Conservation (phyloP, 305 asterid species). For the Fraxinus xanthoxyloides region DNA sequence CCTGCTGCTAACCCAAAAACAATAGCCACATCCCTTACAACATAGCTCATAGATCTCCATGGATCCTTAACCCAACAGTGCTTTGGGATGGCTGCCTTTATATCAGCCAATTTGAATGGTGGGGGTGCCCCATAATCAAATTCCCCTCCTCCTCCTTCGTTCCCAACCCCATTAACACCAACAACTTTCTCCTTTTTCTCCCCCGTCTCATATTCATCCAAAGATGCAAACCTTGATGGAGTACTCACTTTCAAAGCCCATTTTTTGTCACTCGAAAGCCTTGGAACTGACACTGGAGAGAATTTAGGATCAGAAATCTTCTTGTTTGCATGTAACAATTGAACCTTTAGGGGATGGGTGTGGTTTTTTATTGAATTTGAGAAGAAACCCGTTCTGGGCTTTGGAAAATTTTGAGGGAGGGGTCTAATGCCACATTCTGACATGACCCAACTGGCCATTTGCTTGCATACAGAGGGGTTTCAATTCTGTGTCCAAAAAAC, state of each 20-base stretch:
- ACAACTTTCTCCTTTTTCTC: neutral
- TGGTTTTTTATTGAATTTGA: neutral
- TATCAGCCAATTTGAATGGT: conserved; percentile 75
- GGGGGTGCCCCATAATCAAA: conserved; percentile 86
- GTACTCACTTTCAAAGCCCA: conserved; percentile 25
- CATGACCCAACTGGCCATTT: conserved; percentile 13
- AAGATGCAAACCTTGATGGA: neutral
- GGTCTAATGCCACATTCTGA: conserved; percentile 14
- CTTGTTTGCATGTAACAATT: neutral
- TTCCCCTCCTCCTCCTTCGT: neutral
- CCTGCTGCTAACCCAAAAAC: conserved; percentile 59
- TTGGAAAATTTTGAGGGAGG: neutral
- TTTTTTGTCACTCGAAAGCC: neutral
- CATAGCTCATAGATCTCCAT: conserved; percentile 73
- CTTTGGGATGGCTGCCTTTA: conserved; percentile 83
- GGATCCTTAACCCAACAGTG: conserved; percentile 95
- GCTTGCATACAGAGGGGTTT: neutral
- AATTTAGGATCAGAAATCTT: neutral
- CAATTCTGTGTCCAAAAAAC: neutral
- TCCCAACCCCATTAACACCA: conserved; percentile 16
- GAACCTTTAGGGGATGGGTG: neutral
- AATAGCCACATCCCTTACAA: conserved; percentile 51
- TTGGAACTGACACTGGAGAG: neutral
- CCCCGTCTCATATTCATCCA: conserved; percentile 12
- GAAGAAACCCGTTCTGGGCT: conserved; percentile 17